A percentile compares a stretch with the other conserved stretches of the same genome.
Conservation (phyloP, 2,329 filamentous ascomycete genomes). For the Acephala macrosclerotiorum region DNA sequence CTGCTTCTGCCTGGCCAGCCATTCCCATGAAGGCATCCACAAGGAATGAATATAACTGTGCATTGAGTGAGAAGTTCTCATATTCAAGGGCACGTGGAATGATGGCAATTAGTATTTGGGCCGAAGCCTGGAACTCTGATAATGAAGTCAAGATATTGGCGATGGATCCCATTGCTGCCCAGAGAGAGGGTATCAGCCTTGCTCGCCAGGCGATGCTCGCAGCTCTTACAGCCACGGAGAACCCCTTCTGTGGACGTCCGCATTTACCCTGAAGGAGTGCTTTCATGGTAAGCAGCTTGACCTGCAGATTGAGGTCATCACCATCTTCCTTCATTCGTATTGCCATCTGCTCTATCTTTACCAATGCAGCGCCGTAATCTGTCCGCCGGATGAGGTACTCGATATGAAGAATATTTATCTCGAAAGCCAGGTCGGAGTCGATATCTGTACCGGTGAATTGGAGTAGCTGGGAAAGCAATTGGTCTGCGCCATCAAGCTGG, state of each 20-base stretch:
- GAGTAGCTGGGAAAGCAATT: constrained; percentile 64
- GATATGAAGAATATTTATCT: constrained; percentile 65
- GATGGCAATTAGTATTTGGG: constrained; percentile 63
- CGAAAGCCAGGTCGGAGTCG: constrained; percentile 66
- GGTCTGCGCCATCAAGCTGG: constrained; percentile 62
- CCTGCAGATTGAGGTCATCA: constrained; percentile 66
- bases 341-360: constrained; percentile 59
- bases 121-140: constrained; percentile 64
- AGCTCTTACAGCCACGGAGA: constrained; percentile 70
- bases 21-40: constrained; percentile 71
- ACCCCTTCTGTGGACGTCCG: constrained; percentile 67
- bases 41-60: constrained; percentile 64
- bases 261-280: constrained; percentile 65
- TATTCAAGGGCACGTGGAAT: constrained; percentile 71
- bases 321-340: constrained; percentile 58
- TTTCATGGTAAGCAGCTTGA: constrained; percentile 68
- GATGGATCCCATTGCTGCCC: constrained; percentile 65
- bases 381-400: constrained; percentile 63
- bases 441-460: constrained; percentile 47
- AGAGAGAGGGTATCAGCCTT: constrained; percentile 64
- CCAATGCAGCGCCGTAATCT: constrained; percentile 60
- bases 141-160: constrained; percentile 64
- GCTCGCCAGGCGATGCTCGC: constrained; percentile 68
- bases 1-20: constrained; percentile 54
- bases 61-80: constrained; percentile 62